Evolutionary conservation across 768 basidiomycete genomes (phyloP).

Genomic region (Tephrocybe sp.): DNA sequence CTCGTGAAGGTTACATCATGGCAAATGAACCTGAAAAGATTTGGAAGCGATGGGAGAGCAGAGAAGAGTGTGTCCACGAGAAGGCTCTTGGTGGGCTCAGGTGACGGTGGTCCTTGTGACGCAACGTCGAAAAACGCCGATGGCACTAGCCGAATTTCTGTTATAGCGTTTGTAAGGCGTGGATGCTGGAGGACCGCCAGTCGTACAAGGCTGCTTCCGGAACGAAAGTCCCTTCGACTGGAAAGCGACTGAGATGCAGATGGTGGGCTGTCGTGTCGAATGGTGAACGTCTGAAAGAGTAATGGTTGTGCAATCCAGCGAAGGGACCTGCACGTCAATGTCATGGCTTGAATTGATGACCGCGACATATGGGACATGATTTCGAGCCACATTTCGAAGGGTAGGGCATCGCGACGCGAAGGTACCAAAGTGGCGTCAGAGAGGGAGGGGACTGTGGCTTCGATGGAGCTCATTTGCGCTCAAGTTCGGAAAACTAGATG

Average conservation of each 20-base stretch:
- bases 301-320: constrained; percentile 18
- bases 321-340: constrained; percentile 13
- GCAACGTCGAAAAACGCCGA: constrained; percentile 2
- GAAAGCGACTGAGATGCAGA: background rate
- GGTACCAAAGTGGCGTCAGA: background rate
- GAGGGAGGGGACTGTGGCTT: background rate
- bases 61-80: constrained; percentile 13
- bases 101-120: constrained; percentile 1
- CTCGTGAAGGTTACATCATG: constrained; percentile 15
- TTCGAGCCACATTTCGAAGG: constrained; percentile 19
- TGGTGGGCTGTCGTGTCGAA: constrained; percentile 7
- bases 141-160: constrained; percentile 15
- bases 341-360: constrained; percentile 8
- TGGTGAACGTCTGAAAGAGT: constrained; percentile 17
- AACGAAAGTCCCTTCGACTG: constrained; percentile 9
- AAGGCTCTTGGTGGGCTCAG: constrained; percentile 4
- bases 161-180: constrained; percentile 13
- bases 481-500: no score
- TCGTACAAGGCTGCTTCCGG: constrained; percentile 6
- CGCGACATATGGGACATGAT: constrained; percentile 10
- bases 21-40: constrained; percentile 15
- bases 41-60: constrained; percentile 13
- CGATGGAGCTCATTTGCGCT: background rate
- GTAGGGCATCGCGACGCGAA: background rate
- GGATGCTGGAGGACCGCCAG: constrained; percentile 6